Conservation (phyloP, 257 asterid genomes). For the Solanum chmielewskii region DNA sequence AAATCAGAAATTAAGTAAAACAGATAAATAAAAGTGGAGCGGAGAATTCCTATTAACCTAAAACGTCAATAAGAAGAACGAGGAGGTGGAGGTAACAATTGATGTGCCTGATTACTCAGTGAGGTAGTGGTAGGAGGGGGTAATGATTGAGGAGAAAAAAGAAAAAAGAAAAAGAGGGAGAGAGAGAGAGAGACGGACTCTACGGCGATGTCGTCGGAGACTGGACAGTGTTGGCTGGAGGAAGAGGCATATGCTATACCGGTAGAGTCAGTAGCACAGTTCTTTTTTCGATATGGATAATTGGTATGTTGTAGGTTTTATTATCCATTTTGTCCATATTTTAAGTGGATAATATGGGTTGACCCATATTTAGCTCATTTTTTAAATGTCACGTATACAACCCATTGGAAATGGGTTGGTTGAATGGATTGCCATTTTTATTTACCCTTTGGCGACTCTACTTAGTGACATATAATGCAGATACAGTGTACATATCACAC, state of each 20-base stretch:
- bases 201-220: background rate
- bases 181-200: background rate
- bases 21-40: background rate
- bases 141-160: background rate
- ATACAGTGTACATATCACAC: background rate
- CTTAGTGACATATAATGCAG: background rate
- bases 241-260: background rate
- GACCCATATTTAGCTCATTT: background rate
- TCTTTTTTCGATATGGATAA: background rate
- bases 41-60: background rate
- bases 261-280: background rate
- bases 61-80: conserved; percentile 6
- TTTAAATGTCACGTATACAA: background rate
- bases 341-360: background rate
- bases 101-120: conserved; percentile 1
- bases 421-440: background rate
- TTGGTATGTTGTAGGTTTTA: background rate
- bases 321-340: background rate
- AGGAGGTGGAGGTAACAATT: conserved; percentile 7
- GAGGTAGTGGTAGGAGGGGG: background rate
- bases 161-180: background rate
- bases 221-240: background rate
- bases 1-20: background rate
- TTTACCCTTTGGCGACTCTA: background rate
- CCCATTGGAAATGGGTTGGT: background rate